Evolutionary conservation across 2,329 filamentous ascomycete species (phyloP).

Genomic region (Emergomyces africanus): DNA sequence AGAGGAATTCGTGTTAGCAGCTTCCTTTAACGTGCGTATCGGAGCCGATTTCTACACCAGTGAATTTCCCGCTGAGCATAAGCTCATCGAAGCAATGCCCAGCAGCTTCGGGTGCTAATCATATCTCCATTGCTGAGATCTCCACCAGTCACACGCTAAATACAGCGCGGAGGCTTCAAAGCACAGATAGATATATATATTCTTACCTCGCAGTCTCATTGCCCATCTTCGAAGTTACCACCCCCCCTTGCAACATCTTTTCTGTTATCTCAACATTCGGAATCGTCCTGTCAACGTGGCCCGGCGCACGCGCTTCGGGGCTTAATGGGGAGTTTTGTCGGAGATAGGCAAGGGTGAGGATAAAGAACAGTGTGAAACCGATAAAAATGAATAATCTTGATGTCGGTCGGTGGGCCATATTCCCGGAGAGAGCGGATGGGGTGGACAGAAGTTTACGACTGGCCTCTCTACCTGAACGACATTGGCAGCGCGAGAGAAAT

Average conservation of each 20-base stretch:
- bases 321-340: constrained; percentile 25
- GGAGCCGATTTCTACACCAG: neutral
- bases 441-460: neutral
- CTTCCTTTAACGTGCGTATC: neutral
- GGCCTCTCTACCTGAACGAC: neutral
- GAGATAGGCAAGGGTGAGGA: constrained; percentile 27
- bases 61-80: neutral
- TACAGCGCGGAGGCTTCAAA: neutral
- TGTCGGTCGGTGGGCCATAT: constrained; percentile 27
- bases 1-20: neutral
- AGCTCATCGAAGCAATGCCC: neutral
- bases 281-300: constrained; percentile 24
- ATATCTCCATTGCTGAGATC: neutral
- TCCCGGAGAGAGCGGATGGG: neutral
- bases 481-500: neutral
- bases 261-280: constrained; percentile 15
- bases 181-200: neutral
- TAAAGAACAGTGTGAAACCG: constrained; percentile 19
- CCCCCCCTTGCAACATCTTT: constrained; percentile 29
- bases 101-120: too few relatives aligned
- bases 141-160: neutral
- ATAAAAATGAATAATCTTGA: constrained; percentile 25
- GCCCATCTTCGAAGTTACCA: constrained; percentile 35
- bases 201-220: constrained; percentile 38
- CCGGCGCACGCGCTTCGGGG: constrained; percentile 28